Conservation (phyloP, 257 asterid species). For the Rehmannia glutinosa region DNA sequence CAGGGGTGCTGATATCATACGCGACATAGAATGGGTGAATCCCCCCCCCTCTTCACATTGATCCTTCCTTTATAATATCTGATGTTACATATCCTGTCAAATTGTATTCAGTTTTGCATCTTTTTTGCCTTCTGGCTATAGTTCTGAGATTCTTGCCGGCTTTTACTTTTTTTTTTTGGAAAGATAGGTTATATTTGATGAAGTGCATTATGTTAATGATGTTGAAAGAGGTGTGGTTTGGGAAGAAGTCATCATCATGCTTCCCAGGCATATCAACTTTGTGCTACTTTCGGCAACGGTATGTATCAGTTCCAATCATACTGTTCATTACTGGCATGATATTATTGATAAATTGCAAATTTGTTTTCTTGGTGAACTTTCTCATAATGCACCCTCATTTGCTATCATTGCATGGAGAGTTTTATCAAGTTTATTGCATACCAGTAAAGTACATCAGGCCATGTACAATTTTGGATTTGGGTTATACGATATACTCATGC, state of each 20-base stretch:
- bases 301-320: slow-evolving; percentile 27
- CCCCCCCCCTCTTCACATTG: slow-evolving; percentile 2
- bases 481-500: neutral
- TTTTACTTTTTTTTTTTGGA: slow-evolving; percentile 31
- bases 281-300: slow-evolving; percentile 99
- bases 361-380: slow-evolving; percentile 15
- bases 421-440: neutral
- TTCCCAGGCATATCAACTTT: slow-evolving; percentile 88
- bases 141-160: slow-evolving; percentile 27
- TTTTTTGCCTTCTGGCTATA: neutral
- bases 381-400: neutral
- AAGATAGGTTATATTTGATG: slow-evolving; percentile 94
- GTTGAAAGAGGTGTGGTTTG: slow-evolving; percentile 98
- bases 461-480: neutral
- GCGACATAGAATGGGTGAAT: slow-evolving; percentile 97
- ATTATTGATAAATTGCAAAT: neutral
- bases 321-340: slow-evolving; percentile 1
- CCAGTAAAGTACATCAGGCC: neutral
- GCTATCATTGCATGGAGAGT: slow-evolving; percentile 6
- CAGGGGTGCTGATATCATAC: slow-evolving; percentile 98
- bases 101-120: slow-evolving; percentile 7
- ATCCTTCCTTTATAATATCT: slow-evolving; percentile 16
- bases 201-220: slow-evolving; percentile 98
- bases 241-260: slow-evolving; percentile 99
- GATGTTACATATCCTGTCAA: slow-evolving; percentile 15